Base-by-base conservation (phyloP, 2,329 filamentous ascomycete species). In the Paraconiothyrium sp. region DNA sequence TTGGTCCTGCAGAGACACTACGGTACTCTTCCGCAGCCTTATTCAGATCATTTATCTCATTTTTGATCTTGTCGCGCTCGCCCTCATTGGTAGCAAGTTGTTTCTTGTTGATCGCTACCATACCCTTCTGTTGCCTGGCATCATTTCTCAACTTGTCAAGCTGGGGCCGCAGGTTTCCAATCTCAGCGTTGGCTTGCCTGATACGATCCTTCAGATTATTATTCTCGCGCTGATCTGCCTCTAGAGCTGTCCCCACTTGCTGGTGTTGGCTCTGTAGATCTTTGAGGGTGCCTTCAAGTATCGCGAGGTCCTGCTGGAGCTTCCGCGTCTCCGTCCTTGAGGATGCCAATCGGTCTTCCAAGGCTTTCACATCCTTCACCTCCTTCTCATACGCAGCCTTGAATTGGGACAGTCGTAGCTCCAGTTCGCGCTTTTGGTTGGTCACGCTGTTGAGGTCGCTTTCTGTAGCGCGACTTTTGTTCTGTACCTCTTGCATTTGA, bases 21-120 rank as follows among this genome's bases (percentile, higher is more conserved):
- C 78, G 71, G 68, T 72, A 63, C 62, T 88, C 89, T 73, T 87
- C 88, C 69, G 82, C 88, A 72, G 82, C 87, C 83, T 85, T 90
- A 76, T 81, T 85, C 66, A 90, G 85, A 55, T 88, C 89, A 61
- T 89, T 89, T 48, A 90, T 90, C 77, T 98, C 94, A 1, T 84
- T 82, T 81, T 93, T 94, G 43, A 97, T 83, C 82, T 92, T 94
- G 63, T 98, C 94, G 35, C 92, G 88, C 77, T 98, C 94, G 51
- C 87, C 88, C 78, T 99, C 95, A 60, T 91, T 92, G 0, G 94
- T 97, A 39, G 90, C 88, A 62, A 98, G 84, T 80, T 99, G 95
- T 82, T 99, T 99, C 85, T 96, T 98, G 82, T 97, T 97, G 81
- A 99, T 99, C 47, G 95, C 94, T 34, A 97, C 94, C 67, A 98